phyloP scores from a whole-genome alignment of 352 stramenopile genomes.

The Stephanocyclus meneghinianus region DNA sequence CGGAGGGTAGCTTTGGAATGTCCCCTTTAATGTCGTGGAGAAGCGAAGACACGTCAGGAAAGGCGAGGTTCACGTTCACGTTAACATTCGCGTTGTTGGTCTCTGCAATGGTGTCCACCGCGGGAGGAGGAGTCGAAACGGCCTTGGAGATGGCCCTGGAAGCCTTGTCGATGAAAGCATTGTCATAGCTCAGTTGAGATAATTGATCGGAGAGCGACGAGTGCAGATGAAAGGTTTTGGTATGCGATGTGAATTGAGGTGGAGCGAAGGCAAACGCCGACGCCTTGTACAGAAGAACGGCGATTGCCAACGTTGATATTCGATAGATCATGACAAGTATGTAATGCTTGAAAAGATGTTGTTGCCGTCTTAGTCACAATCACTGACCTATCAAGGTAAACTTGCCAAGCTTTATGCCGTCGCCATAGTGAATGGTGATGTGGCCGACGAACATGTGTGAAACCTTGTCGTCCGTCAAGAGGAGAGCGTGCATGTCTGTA shows the following conservation, averaged over 20 bases:
- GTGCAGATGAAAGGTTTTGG: slow-evolving; percentile 2
- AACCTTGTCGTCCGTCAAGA: too few relatives aligned
- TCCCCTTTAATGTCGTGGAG: not conserved
- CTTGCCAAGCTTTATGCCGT: too few relatives aligned
- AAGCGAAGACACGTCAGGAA: not conserved
- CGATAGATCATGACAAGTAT: not conserved
- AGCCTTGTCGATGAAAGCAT: slow-evolving; percentile 8
- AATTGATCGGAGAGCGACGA: slow-evolving; percentile 18
- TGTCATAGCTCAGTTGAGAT: slow-evolving; percentile 25
- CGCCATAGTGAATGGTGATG: too few relatives aligned
- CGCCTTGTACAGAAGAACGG: not conserved
- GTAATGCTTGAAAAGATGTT: not conserved
- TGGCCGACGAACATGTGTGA: too few relatives aligned
- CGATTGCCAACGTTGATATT: not conserved
- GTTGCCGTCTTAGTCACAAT: not conserved
- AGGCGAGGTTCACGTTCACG: not conserved
- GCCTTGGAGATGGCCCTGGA: not conserved
- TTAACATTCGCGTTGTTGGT: not conserved
- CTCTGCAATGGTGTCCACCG: not conserved
- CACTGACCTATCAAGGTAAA: too few relatives aligned
- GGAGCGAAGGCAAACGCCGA: not conserved
- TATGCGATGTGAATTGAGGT: not conserved
- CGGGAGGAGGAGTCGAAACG: not conserved
- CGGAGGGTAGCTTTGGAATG: not conserved
- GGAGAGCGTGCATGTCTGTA: too few relatives aligned